phyloP scores from a whole-genome alignment of 208 protist species.

The Acanthamoeba healyi region DNA sequence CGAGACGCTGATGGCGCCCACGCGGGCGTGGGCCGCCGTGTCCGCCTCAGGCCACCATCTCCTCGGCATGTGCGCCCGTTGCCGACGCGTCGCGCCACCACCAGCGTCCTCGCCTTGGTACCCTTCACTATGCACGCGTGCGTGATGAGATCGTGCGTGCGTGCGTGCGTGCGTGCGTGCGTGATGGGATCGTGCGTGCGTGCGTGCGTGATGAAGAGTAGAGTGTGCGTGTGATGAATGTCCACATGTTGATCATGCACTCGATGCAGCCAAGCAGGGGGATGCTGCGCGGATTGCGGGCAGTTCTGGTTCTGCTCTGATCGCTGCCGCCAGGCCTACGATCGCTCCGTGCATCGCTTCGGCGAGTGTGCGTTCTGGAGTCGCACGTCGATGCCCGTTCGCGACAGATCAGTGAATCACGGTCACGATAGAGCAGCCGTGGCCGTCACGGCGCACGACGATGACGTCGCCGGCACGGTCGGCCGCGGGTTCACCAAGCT shows the following conservation, averaged over 20 bases:
- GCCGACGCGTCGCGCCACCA: not conserved
- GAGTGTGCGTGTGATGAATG: not conserved
- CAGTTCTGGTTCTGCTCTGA: conserved; percentile 40
- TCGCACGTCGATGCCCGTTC: not conserved
- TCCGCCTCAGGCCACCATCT: not conserved
- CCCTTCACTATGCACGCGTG: no score
- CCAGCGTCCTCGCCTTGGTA: not conserved
- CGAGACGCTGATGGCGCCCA: not conserved
- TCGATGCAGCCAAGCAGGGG: not conserved
- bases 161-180: no score
- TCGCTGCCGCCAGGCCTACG: not conserved
- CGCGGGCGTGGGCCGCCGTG: not conserved
- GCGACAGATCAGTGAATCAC: not conserved
- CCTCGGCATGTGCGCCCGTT: not conserved
- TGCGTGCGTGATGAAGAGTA: no score
- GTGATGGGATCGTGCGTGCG: no score
- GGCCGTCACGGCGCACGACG: not conserved
- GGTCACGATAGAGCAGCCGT: not conserved
- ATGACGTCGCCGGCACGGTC: not conserved
- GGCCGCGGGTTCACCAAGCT: not conserved
- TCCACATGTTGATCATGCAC: not conserved
- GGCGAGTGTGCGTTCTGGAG: conserved; percentile 24
- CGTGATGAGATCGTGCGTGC: no score
- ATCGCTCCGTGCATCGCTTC: not conserved
- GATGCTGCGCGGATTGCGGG: not conserved